Percentiles rank a stretch among this genome's conserved stretches.
Evolutionary conservation across 805 yeast genomes (phyloP).

Genomic region (Pichia cephalocereana): DNA sequence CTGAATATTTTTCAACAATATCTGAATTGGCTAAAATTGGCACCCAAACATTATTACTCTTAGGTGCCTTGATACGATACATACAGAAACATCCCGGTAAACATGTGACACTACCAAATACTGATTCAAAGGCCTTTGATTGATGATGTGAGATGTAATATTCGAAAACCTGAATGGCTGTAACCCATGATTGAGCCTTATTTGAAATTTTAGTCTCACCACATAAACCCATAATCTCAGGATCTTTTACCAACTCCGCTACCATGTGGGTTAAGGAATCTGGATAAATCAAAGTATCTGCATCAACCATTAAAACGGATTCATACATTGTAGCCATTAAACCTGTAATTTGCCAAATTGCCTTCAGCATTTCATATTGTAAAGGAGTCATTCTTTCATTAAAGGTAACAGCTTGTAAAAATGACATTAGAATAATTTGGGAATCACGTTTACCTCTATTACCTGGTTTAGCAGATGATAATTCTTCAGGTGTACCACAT

Average conservation of each 20-base stretch:
- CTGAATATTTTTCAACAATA: slow-evolving; percentile 84
- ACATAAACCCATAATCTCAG: slow-evolving; percentile 83
- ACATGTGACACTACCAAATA: slow-evolving; percentile 91
- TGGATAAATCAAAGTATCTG: slow-evolving; percentile 83
- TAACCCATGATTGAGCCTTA: slow-evolving; percentile 77
- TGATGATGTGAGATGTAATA: slow-evolving; percentile 92
- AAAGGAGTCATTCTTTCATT: slow-evolving; percentile 92
- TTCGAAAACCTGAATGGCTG: slow-evolving; percentile 89
- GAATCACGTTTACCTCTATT: slow-evolving; percentile 96
- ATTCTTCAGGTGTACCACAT: slow-evolving; percentile 82
- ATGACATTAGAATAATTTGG: slow-evolving; percentile 83
- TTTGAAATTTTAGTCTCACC: slow-evolving; percentile 92
- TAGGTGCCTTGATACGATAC: slow-evolving; percentile 86
- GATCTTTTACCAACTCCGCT: slow-evolving; percentile 83
- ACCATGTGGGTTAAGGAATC: slow-evolving; percentile 85
- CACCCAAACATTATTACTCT: slow-evolving; percentile 79
- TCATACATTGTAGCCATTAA: slow-evolving; percentile 78
- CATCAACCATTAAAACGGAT: slow-evolving; percentile 84
- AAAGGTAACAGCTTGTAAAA: slow-evolving; percentile 77
- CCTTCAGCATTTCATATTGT: slow-evolving; percentile 67
- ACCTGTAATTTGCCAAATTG: slow-evolving; percentile 78
- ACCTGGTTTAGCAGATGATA: slow-evolving; percentile 68
- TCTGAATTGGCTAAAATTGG: slow-evolving; percentile 91
- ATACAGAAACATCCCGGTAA: slow-evolving; percentile 92
- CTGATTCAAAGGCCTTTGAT: slow-evolving; percentile 91